These are phyloP conservation scores for Torulaspora gathmanii DNA, from an alignment of 805 yeast genomes.

Conservation along the genomic window DNA sequence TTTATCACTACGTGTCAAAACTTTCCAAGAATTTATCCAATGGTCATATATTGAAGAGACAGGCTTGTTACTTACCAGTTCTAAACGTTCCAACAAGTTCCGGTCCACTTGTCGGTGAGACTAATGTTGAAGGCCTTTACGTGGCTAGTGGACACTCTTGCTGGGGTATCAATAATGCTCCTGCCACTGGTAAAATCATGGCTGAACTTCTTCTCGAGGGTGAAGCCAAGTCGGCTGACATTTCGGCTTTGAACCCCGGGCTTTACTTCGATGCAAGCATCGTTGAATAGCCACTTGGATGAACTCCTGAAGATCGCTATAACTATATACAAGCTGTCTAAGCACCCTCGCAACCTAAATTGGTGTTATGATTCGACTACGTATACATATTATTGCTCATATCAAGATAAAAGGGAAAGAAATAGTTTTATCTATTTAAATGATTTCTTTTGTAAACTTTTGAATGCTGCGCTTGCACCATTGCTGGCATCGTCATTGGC, in stretches of 20 bases:
- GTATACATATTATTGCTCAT: slow-evolving; percentile 6
- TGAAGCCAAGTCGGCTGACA: slow-evolving; percentile 67
- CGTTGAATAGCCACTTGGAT: slow-evolving; percentile 14
- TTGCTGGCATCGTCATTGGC: slow-evolving; percentile 26
- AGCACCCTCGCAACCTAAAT: neutral
- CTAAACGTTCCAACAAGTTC: slow-evolving; percentile 86
- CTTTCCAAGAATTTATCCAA: slow-evolving; percentile 62
- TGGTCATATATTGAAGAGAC: slow-evolving; percentile 75
- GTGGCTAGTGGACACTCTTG: slow-evolving; percentile 94
- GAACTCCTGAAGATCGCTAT: neutral
- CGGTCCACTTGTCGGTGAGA: slow-evolving; percentile 93
- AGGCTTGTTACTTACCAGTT: slow-evolving; percentile 95
- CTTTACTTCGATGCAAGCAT: slow-evolving; percentile 73
- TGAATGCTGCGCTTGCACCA: slow-evolving; percentile 37
- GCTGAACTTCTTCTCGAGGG: slow-evolving; percentile 87
- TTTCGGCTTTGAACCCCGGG: slow-evolving; percentile 79
- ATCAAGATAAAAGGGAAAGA: slow-evolving; percentile 1
- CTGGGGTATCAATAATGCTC: slow-evolving; percentile 98
- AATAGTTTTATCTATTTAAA: slow-evolving; percentile 1
- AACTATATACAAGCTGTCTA: neutral
- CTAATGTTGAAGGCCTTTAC: slow-evolving; percentile 72
- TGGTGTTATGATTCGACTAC: neutral
- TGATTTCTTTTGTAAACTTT: slow-evolving; percentile 22
- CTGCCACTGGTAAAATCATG: slow-evolving; percentile 92
- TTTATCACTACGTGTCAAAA: slow-evolving; percentile 75